phyloP scores from a whole-genome alignment of 148 eudicot genomes.

The Agrostemma githago region DNA sequence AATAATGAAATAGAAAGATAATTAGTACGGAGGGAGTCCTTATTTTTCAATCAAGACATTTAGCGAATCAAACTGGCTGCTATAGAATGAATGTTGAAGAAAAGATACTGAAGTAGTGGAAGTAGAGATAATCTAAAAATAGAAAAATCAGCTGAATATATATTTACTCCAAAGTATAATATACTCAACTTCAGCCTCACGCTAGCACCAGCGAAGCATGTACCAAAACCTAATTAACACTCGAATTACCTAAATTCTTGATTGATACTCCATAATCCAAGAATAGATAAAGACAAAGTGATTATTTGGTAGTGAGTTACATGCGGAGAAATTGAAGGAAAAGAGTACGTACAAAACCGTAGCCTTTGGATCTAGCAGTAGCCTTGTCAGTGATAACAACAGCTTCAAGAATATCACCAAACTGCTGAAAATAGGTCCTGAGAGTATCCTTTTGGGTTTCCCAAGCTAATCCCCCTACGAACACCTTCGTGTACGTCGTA shows the following conservation, averaged over 20 bases:
- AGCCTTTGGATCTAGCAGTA: constrained; percentile 41
- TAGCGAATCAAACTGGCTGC: background rate
- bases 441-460: constrained; percentile 43
- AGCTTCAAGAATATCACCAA: constrained; percentile 43
- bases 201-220: background rate
- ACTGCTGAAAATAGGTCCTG: constrained; percentile 29
- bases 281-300: too few species aligned
- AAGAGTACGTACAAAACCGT: constrained; percentile 31
- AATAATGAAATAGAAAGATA: too few species aligned
- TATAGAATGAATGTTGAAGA: background rate
- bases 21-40: too few species aligned
- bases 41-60: too few species aligned
- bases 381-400: constrained; percentile 41
- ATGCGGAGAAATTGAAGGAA: too few species aligned
- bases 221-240: too few species aligned
- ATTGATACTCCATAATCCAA: too few species aligned
- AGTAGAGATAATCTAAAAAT: background rate
- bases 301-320: too few species aligned
- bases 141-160: background rate
- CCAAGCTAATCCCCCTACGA: constrained; percentile 41
- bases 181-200: constrained; percentile 17
- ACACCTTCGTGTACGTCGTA: constrained; percentile 41
- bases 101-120: background rate
- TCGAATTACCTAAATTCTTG: too few species aligned
- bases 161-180: background rate